A percentile compares a stretch with the other conserved stretches of the same genome.
These are phyloP conservation scores for Xylaria intraflava DNA, from an alignment of 495 filamentous ascomycete genomes.

Conservation along the genomic window DNA sequence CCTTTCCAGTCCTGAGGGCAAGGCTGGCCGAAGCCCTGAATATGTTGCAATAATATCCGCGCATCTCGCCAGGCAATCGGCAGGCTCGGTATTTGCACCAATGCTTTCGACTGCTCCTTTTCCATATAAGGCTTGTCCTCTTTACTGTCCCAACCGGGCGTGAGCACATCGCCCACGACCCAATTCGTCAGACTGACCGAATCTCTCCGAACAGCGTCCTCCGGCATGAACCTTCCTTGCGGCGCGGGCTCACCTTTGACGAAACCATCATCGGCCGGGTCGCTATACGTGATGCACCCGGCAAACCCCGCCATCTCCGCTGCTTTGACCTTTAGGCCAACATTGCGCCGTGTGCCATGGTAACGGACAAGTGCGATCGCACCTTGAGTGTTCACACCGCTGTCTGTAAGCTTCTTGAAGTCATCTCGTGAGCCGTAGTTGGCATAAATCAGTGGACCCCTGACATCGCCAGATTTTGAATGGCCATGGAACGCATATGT, in stretches of 20 bases:
- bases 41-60: slow-evolving; percentile 63
- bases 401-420: slow-evolving; percentile 62
- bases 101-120: slow-evolving; percentile 61
- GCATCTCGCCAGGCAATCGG: slow-evolving; percentile 88
- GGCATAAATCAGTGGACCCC: slow-evolving; percentile 88
- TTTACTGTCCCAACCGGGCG: slow-evolving; percentile 77
- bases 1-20: slow-evolving; percentile 71
- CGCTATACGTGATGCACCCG: slow-evolving; percentile 87
- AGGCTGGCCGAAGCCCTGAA: slow-evolving; percentile 68
- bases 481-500: slow-evolving; percentile 80
- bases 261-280: slow-evolving; percentile 77
- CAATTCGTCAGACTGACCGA: slow-evolving; percentile 76
- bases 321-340: slow-evolving; percentile 78
- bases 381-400: slow-evolving; percentile 66
- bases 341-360: slow-evolving; percentile 64
- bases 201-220: slow-evolving; percentile 74
- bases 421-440: slow-evolving; percentile 86
- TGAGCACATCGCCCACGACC: slow-evolving; percentile 83
- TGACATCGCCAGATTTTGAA: slow-evolving; percentile 80
- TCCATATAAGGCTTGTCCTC: slow-evolving; percentile 57
- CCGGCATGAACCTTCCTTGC: slow-evolving; percentile 68
- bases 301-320: slow-evolving; percentile 77
- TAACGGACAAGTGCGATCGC: slow-evolving; percentile 80
- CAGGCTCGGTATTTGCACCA: slow-evolving; percentile 79
- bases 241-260: slow-evolving; percentile 61